Conservation (phyloP, 2,329 filamentous ascomycete genomes). For the Cladophialophora carrionii region DNA sequence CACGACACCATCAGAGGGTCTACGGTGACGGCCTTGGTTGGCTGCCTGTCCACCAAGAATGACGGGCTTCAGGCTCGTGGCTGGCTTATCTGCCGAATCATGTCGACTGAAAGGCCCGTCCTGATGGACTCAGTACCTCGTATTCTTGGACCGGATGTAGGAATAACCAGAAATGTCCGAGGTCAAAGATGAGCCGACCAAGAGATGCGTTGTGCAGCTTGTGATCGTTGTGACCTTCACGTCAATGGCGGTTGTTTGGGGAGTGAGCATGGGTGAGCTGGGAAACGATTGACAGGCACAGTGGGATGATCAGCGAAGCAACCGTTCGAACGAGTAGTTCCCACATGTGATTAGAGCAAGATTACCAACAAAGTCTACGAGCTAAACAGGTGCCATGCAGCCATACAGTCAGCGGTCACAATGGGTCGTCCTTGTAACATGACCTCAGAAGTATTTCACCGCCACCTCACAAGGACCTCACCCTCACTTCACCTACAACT, state of each 20-base stretch:
- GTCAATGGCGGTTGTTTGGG: not conserved
- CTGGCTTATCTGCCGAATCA: not conserved
- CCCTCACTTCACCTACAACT: too few relatives aligned
- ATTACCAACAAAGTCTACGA: not conserved
- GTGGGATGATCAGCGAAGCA: not conserved
- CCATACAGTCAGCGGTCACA: not conserved
- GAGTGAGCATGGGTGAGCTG: not conserved
- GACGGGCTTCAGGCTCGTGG: not conserved
- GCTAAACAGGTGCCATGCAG: not conserved
- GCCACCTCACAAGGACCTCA: not conserved
- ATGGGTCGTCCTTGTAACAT: not conserved
- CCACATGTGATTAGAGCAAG: slow-evolving; percentile 1
- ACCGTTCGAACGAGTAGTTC: too few relatives aligned
- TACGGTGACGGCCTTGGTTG: not conserved
- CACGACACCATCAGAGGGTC: not conserved
- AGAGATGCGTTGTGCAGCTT: not conserved
- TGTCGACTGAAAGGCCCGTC: not conserved
- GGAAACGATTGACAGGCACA: slow-evolving; percentile 7
- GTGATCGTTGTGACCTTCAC: not conserved
- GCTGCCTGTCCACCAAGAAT: not conserved
- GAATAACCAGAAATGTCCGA: not conserved
- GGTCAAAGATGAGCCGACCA: not conserved
- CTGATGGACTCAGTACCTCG: not conserved
- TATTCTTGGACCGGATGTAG: not conserved
- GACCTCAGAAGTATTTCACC: not conserved